Percentiles rank a stretch among this genome's conserved stretches.
Evolutionary conservation across 2,329 filamentous ascomycete species (phyloP).

Genomic region (Aspergillus sp.): DNA sequence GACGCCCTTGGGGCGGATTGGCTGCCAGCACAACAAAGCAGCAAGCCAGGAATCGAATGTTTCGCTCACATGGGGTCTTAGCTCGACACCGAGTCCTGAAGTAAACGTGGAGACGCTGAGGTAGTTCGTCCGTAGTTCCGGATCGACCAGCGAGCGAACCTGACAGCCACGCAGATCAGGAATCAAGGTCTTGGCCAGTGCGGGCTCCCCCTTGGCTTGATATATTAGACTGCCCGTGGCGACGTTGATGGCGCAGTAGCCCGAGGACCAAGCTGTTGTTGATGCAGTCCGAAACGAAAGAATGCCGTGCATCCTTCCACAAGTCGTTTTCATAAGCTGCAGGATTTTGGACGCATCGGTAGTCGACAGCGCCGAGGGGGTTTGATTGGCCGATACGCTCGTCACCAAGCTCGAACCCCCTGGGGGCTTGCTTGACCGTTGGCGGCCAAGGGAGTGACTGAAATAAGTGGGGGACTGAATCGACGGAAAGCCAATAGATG

Average conservation of each 20-base stretch:
- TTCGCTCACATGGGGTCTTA: slow-evolving; percentile 52
- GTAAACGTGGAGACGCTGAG: slow-evolving; percentile 52
- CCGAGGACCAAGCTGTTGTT: slow-evolving; percentile 50
- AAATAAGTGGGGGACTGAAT: slow-evolving; percentile 45
- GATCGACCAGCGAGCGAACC: slow-evolving; percentile 50
- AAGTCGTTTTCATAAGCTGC: slow-evolving; percentile 55
- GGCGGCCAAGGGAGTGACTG: slow-evolving; percentile 35
- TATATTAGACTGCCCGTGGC: slow-evolving; percentile 53
- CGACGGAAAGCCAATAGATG: slow-evolving; percentile 52
- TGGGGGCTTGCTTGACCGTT: slow-evolving; percentile 37
- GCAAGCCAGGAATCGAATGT: slow-evolving; percentile 56
- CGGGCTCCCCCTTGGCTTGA: slow-evolving; percentile 52
- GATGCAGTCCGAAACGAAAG: slow-evolving; percentile 51
- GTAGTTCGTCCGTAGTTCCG: slow-evolving; percentile 48
- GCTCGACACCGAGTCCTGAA: slow-evolving; percentile 50
- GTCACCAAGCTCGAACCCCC: slow-evolving; percentile 29
- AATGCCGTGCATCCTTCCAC: slow-evolving; percentile 55
- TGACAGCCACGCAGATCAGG: slow-evolving; percentile 53
- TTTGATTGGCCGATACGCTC: slow-evolving; percentile 29
- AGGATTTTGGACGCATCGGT: slow-evolving; percentile 51
- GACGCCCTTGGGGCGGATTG: slow-evolving; percentile 52
- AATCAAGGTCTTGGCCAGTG: slow-evolving; percentile 51
- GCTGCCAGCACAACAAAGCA: slow-evolving; percentile 55
- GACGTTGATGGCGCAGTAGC: slow-evolving; percentile 55
- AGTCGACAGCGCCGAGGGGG: slow-evolving; percentile 41